A percentile compares a stretch with the other conserved stretches of the same genome.
Conservation (phyloP, 1,139 yeast species). For the Starmera stellimalicola region DNA sequence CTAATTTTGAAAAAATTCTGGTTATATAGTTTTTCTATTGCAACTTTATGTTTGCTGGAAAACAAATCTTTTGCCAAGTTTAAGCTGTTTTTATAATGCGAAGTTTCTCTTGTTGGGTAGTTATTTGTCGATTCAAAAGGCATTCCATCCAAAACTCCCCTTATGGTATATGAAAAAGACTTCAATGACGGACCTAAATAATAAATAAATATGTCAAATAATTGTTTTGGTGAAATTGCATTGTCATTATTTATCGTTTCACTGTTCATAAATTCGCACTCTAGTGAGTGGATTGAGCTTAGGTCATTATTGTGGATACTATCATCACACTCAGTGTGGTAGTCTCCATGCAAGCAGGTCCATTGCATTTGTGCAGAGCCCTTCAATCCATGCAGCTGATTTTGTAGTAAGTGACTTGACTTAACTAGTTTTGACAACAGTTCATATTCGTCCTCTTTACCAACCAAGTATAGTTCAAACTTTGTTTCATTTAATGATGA, state of each 20-base stretch:
- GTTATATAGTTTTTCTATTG: slow-evolving; percentile 49
- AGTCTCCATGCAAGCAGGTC: slow-evolving; percentile 31
- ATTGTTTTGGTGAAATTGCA: slow-evolving; percentile 24
- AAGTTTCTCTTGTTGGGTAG: slow-evolving; percentile 29
- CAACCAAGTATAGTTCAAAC: slow-evolving; percentile 47
- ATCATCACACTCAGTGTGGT: slow-evolving; percentile 3
- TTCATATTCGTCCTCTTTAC: slow-evolving; percentile 45
- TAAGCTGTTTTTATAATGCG: slow-evolving; percentile 41
- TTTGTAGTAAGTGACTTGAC: slow-evolving; percentile 42
- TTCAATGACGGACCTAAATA: slow-evolving; percentile 67
- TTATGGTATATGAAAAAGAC: slow-evolving; percentile 55
- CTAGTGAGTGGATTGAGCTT: slow-evolving; percentile 3
- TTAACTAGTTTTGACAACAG: slow-evolving; percentile 38
- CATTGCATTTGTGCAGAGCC: slow-evolving; percentile 63
- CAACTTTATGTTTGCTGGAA: slow-evolving; percentile 44
- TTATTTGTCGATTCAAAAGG: slow-evolving; percentile 40
- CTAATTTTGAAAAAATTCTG: slow-evolving; percentile 41
- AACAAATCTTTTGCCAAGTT: slow-evolving; percentile 44
- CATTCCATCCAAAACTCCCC: slow-evolving; percentile 48
- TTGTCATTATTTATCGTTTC: slow-evolving; percentile 6
- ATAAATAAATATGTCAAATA: slow-evolving; percentile 57
- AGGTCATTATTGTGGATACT: not conserved
- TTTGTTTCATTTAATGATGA: slow-evolving; percentile 49
- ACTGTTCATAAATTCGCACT: slow-evolving; percentile 3
- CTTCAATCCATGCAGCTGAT: slow-evolving; percentile 58